Conservation (phyloP, 2,329 filamentous ascomycete species). For the Trichoderma cornu-damae region DNA sequence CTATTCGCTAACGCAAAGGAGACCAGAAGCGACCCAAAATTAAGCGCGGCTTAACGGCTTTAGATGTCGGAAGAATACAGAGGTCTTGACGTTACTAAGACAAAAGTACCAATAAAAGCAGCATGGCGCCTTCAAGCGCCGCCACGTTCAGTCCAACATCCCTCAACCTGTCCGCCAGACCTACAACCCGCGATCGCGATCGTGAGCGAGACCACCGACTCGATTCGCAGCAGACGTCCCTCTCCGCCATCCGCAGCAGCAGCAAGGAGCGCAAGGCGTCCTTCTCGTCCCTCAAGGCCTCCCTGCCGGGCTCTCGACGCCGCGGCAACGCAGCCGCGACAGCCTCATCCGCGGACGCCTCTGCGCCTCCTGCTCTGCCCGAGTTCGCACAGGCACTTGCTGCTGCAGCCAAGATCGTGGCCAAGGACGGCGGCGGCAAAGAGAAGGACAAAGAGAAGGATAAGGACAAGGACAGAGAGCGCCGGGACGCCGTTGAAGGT, state of each 20-base stretch:
- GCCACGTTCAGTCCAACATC: slow-evolving; percentile 31
- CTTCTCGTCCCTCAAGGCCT: slow-evolving; percentile 47
- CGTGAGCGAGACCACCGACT: not conserved
- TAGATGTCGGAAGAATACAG: not conserved
- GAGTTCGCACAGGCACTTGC: slow-evolving; percentile 49
- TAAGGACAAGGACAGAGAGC: slow-evolving; percentile 20
- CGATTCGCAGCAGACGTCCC: not conserved
- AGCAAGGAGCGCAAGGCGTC: slow-evolving; percentile 49
- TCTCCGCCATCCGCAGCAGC: slow-evolving; percentile 26
- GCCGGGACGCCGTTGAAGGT: slow-evolving; percentile 28
- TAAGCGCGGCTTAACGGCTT: slow-evolving; percentile 13
- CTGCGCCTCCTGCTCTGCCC: slow-evolving; percentile 49
- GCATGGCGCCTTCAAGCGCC: slow-evolving; percentile 18
- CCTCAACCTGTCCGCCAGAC: slow-evolving; percentile 28
- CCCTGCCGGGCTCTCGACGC: slow-evolving; percentile 44
- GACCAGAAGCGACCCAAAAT: not conserved
- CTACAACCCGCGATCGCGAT: slow-evolving; percentile 35
- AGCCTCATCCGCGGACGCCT: slow-evolving; percentile 39
- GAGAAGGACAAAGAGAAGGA: slow-evolving; percentile 14
- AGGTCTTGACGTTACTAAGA: not conserved
- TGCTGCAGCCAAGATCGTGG: slow-evolving; percentile 43
- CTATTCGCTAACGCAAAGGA: slow-evolving; percentile 6
- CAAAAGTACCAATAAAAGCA: slow-evolving; percentile 3
- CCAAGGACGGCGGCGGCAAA: slow-evolving; percentile 16
- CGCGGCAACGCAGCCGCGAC: slow-evolving; percentile 36